phyloP scores from a whole-genome alignment of 2,329 filamentous ascomycete species.

The Aureobasidium sp. region DNA sequence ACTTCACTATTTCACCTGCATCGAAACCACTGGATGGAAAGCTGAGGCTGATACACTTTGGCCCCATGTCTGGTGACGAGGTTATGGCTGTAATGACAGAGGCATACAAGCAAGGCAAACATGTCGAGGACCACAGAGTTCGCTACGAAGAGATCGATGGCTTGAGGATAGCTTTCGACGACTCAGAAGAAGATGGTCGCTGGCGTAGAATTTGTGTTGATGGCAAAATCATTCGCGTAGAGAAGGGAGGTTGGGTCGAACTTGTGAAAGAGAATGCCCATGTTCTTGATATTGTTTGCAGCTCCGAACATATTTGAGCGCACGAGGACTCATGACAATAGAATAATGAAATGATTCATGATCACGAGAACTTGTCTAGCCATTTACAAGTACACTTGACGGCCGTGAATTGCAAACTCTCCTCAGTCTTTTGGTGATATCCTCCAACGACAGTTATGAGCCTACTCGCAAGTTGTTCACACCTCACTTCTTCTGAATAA shows the following conservation, averaged over 20 bases:
- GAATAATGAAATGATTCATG: not conserved
- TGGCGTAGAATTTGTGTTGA: slow-evolving; percentile 92
- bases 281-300: slow-evolving; percentile 30
- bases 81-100: slow-evolving; percentile 69
- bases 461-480: no score
- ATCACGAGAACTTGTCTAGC: not conserved
- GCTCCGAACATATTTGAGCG: not conserved
- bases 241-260: slow-evolving; percentile 61
- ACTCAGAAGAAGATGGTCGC: slow-evolving; percentile 59
- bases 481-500: no score
- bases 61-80: slow-evolving; percentile 52
- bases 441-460: no score
- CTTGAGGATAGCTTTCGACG: slow-evolving; percentile 56
- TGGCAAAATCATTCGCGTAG: slow-evolving; percentile 72
- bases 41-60: slow-evolving; percentile 68
- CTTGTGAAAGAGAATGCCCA: slow-evolving; percentile 43
- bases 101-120: slow-evolving; percentile 49
- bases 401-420: no score
- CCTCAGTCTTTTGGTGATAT: no score
- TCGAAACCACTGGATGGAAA: slow-evolving; percentile 62
- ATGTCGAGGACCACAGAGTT: slow-evolving; percentile 49
- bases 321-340: not conserved
- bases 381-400: not conserved
- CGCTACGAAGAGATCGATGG: slow-evolving; percentile 63
- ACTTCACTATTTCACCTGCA: slow-evolving; percentile 71